These are phyloP conservation scores for Exophiala viscosa DNA, from an alignment of 2,329 filamentous ascomycete species.

Conservation along the genomic window DNA sequence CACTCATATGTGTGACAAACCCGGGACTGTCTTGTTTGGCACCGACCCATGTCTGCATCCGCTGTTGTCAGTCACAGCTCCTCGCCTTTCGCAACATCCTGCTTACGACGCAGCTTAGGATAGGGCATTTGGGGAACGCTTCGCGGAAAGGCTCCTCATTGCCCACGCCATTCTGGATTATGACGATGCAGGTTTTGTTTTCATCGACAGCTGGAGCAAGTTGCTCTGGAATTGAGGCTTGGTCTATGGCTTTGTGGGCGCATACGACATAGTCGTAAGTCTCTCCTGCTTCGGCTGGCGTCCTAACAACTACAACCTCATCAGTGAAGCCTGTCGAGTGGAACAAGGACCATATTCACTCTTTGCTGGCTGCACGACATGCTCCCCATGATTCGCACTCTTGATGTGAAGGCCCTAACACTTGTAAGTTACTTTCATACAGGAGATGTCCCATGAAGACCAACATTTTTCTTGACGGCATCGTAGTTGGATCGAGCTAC, in stretches of 20 bases:
- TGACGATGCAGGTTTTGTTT: constrained; percentile 35
- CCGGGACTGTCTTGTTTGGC: constrained; percentile 51
- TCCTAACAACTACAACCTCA: constrained; percentile 35
- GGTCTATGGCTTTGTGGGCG: constrained; percentile 42
- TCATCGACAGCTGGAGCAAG: constrained; percentile 37
- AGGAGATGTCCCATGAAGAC: constrained; percentile 1
- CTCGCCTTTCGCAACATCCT: neutral
- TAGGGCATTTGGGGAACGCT: constrained; percentile 32
- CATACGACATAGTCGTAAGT: constrained; percentile 39
- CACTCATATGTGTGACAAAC: constrained; percentile 48
- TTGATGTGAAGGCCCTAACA: constrained; percentile 41
- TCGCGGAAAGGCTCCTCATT: constrained; percentile 40
- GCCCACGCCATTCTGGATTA: constrained; percentile 42
- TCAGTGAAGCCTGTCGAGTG: constrained; percentile 2
- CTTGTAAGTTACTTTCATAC: neutral
- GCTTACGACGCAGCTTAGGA: constrained; percentile 44
- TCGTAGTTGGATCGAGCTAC: constrained; percentile 47
- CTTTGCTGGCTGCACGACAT: constrained; percentile 33
- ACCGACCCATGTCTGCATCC: constrained; percentile 50
- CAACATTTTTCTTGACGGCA: constrained; percentile 39
- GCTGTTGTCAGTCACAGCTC: neutral
- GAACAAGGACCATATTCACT: constrained; percentile 30
- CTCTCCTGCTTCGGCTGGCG: constrained; percentile 34
- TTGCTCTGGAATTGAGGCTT: constrained; percentile 37
- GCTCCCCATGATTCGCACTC: constrained; percentile 41